Base-by-base conservation (phyloP, 495 filamentous ascomycete species). In the Mycothermus thermophilus region DNA sequence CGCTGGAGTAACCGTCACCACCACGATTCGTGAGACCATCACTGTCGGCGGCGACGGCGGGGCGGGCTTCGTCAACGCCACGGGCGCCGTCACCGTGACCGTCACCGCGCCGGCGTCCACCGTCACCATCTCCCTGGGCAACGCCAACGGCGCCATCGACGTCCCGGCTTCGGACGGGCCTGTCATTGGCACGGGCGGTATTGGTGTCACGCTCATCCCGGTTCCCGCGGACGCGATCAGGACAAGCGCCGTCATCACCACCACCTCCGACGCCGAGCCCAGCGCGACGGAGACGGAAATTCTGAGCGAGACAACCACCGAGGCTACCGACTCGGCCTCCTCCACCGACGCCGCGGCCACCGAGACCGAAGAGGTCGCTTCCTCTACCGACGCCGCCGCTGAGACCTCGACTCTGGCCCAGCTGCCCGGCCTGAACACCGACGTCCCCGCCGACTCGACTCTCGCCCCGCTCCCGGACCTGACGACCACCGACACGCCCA, bases 1-100 rank as follows among this genome's bases (percentile, higher is more conserved):
- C n/a, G n/a, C n/a, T n/a, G n/a, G n/a, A n/a, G n/a, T n/a, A 32
- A 59, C 55, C 2, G 55, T 65, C 15, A 65, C 62, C 27, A 55
- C 59, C 46, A 63, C 60, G 3, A 30, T 61, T 10, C 34, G 39
- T 22, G 43, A 50, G 33, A 58, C 52, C 14, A 40, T 58, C 15
- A 58, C 54, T 3, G 55, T 54, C 6, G 54, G 52, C 11, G 44
- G 30, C 13, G 44, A 19, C 8, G 51, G 42, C 9, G 48, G 31
- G 8, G 47, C 15, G 8, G 44, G 37, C 10, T 27, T 26, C 1
- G 51, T 33, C 12, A 59, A 60, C 37, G 42, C 35, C 13, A 55
- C 52, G 8, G 46, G 29, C 3, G 42, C 52, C 3, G 43, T 39
- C 21, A 51, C 51, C 0, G 33, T 51, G 36, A 54, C 53, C 1